Evolutionary conservation across 2,329 filamentous ascomycete species (phyloP).

Genomic region (Pezicula radicicola): DNA sequence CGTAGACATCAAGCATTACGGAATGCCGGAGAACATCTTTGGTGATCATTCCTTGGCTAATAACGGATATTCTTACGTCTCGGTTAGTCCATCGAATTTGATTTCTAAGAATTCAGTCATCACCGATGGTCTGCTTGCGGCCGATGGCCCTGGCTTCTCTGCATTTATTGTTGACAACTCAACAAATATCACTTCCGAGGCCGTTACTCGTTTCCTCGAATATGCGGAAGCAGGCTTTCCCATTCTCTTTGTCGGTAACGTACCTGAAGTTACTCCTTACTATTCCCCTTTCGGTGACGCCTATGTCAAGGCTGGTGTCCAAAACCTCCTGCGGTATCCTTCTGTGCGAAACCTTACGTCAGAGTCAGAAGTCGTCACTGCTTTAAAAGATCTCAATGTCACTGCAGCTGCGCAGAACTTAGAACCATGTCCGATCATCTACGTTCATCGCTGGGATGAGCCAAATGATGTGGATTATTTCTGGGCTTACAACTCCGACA

Average conservation of each 20-base stretch:
- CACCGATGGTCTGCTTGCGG: not conserved
- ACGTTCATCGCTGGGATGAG: constrained; percentile 6
- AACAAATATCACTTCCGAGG: constrained; percentile 3
- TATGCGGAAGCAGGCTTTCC: constrained; percentile 5
- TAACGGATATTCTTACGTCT: constrained; percentile 4
- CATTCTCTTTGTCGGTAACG: constrained; percentile 5
- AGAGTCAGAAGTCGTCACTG: not conserved
- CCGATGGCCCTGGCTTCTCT: constrained; percentile 3
- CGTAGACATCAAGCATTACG: constrained; percentile 1
- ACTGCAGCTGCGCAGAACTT: constrained; percentile 2
- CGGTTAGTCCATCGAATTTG: constrained; percentile 1
- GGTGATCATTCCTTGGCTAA: not conserved
- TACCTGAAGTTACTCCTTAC: constrained; percentile 2
- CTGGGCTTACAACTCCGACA: constrained; percentile 5
- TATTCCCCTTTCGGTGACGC: constrained; percentile 1
- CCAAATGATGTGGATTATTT: constrained; percentile 7
- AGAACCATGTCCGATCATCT: constrained; percentile 1
- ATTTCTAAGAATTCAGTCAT: not conserved
- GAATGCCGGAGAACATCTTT: constrained; percentile 1
- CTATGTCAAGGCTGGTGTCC: constrained; percentile 1
- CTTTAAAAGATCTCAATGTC: not conserved
- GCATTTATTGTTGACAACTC: constrained; percentile 4
- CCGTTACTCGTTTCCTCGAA: constrained; percentile 1
- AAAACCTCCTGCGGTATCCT: not conserved
- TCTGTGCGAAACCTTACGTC: constrained; percentile 1